Base-by-base conservation (phyloP, 2,329 filamentous ascomycete species). In the Fusarium sp. region DNA sequence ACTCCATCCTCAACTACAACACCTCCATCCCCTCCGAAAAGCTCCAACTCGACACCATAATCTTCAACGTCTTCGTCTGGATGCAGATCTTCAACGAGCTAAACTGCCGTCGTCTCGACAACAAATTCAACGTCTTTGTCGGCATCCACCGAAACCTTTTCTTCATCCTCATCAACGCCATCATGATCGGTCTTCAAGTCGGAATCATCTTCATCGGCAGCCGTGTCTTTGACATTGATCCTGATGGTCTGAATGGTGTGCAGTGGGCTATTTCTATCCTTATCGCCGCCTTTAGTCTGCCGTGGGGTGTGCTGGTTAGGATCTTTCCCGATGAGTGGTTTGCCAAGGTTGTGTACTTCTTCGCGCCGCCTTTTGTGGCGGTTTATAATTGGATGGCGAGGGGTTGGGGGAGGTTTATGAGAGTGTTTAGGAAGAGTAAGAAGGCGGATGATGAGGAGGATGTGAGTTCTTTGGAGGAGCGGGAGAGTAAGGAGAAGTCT, bases 41-140 rank as follows among this genome's bases (percentile, higher is more conserved):
- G 2, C 81, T 80, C 1, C 86, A 93, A 75, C 86, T 97, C 65
- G 86, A 90, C 56, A 97, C 94, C 3, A 87, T 98, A 49, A 93
- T 98, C 9, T 98, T 98, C 88, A 98, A 98, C 84, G 95, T 94
- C 0, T 98, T 98, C 79, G 95, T 98, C 52, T 98, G 95, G 95
- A 98, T 98, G 95, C 95, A 98, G 76, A 97, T 98, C 76, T 98
- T 98, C 85, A 98, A 98, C 72, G 63, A 45, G 15, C 47, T 14
- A 68, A 92, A 89, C 85, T 97, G 97, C 82, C 93, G 95, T 60
- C 94, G 95, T 12, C 87, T 98, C 57, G 95, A 98, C 81, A 98
- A 98, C 82, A 89, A 91, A 61, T 95, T 97, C 87, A 98, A 98
- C 82, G 94, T 98, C 68, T 95, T 98, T 66, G 95, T 97, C 78